Conservation (phyloP, 805 yeast species). For the Saccharomycopsis sp. region DNA sequence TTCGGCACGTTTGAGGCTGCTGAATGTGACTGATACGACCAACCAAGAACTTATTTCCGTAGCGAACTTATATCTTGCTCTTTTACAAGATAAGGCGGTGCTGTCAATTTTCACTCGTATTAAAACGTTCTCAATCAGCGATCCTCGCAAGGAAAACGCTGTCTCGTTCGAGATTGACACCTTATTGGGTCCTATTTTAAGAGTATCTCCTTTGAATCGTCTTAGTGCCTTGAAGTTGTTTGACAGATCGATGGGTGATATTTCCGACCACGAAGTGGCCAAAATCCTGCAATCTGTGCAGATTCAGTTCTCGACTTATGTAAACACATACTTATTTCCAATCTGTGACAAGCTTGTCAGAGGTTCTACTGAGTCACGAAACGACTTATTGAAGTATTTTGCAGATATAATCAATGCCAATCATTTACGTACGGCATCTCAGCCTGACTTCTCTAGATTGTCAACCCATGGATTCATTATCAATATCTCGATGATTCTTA, state of each 20-base stretch:
- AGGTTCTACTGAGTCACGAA: conserved; percentile 60
- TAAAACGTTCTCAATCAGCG: conserved; percentile 45
- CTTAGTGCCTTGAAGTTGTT: conserved; percentile 44
- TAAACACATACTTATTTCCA: conserved; percentile 54
- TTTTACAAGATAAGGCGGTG: conserved; percentile 53
- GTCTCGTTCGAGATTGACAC: conserved; percentile 54
- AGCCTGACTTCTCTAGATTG: conserved; percentile 57
- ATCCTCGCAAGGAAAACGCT: conserved; percentile 34
- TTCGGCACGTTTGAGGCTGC: conserved; percentile 30
- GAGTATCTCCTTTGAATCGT: conserved; percentile 65
- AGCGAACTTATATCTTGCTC: conserved; percentile 49
- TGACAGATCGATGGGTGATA: conserved; percentile 24
- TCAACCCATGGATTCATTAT: conserved; percentile 79
- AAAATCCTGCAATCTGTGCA: conserved; percentile 54
- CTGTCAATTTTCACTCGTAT: conserved; percentile 54
- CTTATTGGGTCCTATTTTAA: conserved; percentile 69
- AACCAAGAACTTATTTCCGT: conserved; percentile 47
- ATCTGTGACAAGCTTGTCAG: conserved; percentile 71
- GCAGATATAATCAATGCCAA: conserved; percentile 71
- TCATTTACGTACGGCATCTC: conserved; percentile 83
- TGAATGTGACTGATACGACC: conserved; percentile 36
- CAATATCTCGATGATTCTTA: conserved; percentile 61
- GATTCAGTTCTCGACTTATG: conserved; percentile 51
- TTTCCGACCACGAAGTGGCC: conserved; percentile 38
- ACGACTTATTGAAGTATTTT: conserved; percentile 58